phyloP scores from a whole-genome alignment of 257 asterid genomes.

The Petrea volubilis region DNA sequence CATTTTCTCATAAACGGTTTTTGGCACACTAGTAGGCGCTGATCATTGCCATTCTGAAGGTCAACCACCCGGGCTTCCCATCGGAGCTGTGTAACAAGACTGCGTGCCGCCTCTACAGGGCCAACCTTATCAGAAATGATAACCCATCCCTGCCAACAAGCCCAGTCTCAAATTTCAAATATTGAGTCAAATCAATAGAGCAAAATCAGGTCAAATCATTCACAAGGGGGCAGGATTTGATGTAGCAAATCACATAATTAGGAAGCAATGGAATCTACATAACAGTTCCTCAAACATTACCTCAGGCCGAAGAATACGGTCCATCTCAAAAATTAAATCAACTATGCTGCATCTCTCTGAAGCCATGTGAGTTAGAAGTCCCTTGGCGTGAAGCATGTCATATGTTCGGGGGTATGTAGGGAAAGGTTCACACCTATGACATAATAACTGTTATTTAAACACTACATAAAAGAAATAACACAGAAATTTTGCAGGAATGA shows the following conservation, averaged over 20 bases:
- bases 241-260: background rate
- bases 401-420: conserved; percentile 97
- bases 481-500: background rate
- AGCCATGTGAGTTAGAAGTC: conserved; percentile 65
- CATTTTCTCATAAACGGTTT: conserved; percentile 85
- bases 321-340: conserved; percentile 78
- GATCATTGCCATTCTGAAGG: conserved; percentile 84
- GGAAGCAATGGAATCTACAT: background rate
- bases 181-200: background rate
- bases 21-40: conserved; percentile 84
- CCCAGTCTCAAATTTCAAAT: conserved; percentile 3
- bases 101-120: conserved; percentile 61
- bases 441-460: conserved; percentile 10
- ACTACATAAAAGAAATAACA: background rate
- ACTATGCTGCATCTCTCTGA: conserved; percentile 56
- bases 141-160: conserved; percentile 79
- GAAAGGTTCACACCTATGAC: conserved; percentile 88
- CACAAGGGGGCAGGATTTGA: too few species aligned
- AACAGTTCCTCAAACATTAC: conserved; percentile 35
- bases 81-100: conserved; percentile 66
- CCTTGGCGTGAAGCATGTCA: conserved; percentile 84
- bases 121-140: conserved; percentile 69
- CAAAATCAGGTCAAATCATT: too few species aligned
- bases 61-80: conserved; percentile 96
- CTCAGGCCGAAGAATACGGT: conserved; percentile 95